These are phyloP conservation scores for Euphorbia lathyris DNA, from an alignment of 345 rosid genomes.

Conservation along the genomic window DNA sequence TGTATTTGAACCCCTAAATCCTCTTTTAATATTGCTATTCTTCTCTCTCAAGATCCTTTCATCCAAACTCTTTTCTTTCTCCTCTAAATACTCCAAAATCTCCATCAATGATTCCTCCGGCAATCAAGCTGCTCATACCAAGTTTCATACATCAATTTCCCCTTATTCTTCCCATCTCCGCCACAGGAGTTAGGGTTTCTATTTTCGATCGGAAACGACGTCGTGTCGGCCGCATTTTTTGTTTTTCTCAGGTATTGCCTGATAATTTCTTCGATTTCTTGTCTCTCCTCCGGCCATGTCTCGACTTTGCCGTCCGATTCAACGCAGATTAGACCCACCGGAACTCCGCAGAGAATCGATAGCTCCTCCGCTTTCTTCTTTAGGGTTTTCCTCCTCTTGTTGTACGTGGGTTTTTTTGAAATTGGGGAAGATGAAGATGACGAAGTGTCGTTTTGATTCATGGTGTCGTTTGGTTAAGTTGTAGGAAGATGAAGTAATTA, in stretches of 20 bases:
- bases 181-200: neutral
- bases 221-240: neutral
- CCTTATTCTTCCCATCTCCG: neutral
- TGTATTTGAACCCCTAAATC: neutral
- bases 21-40: neutral
- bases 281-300: conserved; percentile 6
- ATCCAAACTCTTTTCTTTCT: neutral
- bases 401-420: neutral
- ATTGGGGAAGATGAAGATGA: too few species aligned
- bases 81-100: neutral
- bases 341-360: conserved; percentile 4
- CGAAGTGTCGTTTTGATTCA: neutral
- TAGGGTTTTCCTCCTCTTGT: conserved; percentile 6
- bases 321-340: neutral
- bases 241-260: neutral
- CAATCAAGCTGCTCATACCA: conserved; percentile 3
- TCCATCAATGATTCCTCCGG: conserved; percentile 1
- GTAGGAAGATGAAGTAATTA: neutral
- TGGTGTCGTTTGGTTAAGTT: neutral
- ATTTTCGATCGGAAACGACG: too few species aligned
- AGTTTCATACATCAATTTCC: neutral
- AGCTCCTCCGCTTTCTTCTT: conserved; percentile 17
- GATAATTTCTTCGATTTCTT: neutral
- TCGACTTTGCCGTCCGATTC: neutral
- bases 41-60: neutral